Evolutionary conservation across 805 yeast species (phyloP).

Genomic region (Ogataea naganishii): DNA sequence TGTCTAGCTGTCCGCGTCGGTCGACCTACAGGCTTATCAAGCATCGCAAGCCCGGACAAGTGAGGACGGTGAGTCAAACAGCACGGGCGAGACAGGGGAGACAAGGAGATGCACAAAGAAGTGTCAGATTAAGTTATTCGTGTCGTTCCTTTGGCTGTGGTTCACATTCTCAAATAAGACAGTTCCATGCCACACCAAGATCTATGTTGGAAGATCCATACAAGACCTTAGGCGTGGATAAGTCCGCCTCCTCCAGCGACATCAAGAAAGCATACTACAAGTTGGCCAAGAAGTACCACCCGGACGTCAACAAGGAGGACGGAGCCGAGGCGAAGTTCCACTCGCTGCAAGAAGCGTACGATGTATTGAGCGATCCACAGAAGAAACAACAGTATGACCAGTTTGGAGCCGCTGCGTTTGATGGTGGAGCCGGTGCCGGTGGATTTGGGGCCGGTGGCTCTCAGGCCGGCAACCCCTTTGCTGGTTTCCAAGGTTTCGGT

Average conservation of each 20-base stretch:
- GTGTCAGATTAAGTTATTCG: too few relatives aligned
- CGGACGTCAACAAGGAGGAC: slow-evolving; percentile 89
- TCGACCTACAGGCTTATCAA: too few relatives aligned
- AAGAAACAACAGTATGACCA: slow-evolving; percentile 88
- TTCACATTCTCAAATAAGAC: slow-evolving; percentile 8
- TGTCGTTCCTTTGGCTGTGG: too few relatives aligned
- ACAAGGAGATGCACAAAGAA: too few relatives aligned
- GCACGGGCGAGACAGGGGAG: too few relatives aligned
- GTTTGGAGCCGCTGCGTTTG: slow-evolving; percentile 83
- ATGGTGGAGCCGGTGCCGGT: slow-evolving; percentile 42
- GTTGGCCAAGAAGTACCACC: slow-evolving; percentile 89
- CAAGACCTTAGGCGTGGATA: slow-evolving; percentile 67
- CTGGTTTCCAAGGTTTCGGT: slow-evolving; percentile 28
- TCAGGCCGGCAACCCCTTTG: slow-evolving; percentile 37
- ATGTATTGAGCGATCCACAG: slow-evolving; percentile 73
- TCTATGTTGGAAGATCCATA: slow-evolving; percentile 63
- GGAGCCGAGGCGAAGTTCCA: slow-evolving; percentile 88
- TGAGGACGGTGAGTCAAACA: too few relatives aligned
- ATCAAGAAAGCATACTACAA: slow-evolving; percentile 93
- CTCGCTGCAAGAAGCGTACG: slow-evolving; percentile 90
- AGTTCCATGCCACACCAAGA: slow-evolving; percentile 35
- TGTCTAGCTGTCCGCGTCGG: too few relatives aligned
- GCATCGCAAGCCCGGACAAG: too few relatives aligned
- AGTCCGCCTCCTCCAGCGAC: slow-evolving; percentile 64
- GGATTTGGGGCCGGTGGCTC: slow-evolving; percentile 47